Conservation (phyloP, 176 grass and related monocot species). For the Musa beccarii region DNA sequence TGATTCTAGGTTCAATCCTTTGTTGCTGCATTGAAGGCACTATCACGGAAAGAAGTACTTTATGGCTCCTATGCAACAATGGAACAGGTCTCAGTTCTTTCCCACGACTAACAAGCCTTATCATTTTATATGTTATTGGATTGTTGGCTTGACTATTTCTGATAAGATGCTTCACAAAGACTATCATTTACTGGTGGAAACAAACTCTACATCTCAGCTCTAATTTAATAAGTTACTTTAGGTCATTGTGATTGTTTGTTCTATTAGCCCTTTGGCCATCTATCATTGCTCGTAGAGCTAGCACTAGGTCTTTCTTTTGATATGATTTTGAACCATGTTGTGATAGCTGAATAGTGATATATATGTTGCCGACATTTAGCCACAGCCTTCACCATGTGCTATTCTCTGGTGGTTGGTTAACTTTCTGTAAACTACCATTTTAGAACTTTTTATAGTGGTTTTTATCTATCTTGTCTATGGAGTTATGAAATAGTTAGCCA, state of each 20-base stretch:
- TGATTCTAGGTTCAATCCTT: conserved; percentile 90
- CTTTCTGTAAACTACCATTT: too few relatives aligned
- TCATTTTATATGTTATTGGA: background rate
- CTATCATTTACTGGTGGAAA: background rate
- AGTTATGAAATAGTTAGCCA: too few relatives aligned
- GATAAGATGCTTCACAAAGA: background rate
- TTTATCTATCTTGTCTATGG: too few relatives aligned
- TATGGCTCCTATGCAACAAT: conserved; percentile 91
- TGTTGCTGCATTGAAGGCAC: conserved; percentile 74
- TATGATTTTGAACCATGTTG: too few relatives aligned
- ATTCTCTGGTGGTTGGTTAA: too few relatives aligned
- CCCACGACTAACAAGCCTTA: background rate
- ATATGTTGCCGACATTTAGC: too few relatives aligned
- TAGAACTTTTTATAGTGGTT: too few relatives aligned
- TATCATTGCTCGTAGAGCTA: too few relatives aligned
- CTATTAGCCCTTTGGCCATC: too few relatives aligned
- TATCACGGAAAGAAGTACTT: conserved; percentile 90
- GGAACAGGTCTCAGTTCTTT: conserved; percentile 54
- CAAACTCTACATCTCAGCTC: background rate
- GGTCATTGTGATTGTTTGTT: background rate
- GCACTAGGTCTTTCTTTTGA: too few relatives aligned
- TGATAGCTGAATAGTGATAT: too few relatives aligned
- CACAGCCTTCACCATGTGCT: too few relatives aligned
- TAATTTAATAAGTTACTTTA: background rate
- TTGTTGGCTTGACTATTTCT: background rate